Conservation (phyloP, 768 basidiomycete genomes). For the Boletus rubroflammeus region DNA sequence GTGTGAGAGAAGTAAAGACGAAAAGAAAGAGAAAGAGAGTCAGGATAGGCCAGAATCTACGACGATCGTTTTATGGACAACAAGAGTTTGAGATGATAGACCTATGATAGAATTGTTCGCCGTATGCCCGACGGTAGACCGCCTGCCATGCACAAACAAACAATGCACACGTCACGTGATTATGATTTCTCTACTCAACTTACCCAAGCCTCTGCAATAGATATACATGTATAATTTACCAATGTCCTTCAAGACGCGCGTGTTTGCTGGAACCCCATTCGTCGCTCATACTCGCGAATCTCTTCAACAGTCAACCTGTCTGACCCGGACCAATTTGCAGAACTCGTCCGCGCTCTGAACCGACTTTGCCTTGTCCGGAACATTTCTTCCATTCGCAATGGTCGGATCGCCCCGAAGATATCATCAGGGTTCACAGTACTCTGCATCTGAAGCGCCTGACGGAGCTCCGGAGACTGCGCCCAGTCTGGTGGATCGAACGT, state of each 20-base stretch:
- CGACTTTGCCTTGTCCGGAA: conserved; percentile 76
- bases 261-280: conserved; percentile 76
- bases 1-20: conserved; percentile 24
- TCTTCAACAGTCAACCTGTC: conserved; percentile 83
- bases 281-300: conserved; percentile 78
- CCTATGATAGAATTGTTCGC: conserved; percentile 23
- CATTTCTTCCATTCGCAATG: conserved; percentile 89
- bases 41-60: conserved; percentile 23
- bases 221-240: conserved; percentile 12
- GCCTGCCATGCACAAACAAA: conserved; percentile 24
- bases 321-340: conserved; percentile 95
- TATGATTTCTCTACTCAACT: neutral
- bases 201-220: neutral
- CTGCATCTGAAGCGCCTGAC: conserved; percentile 75
- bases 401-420: conserved; percentile 86
- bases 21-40: conserved; percentile 32
- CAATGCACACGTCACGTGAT: conserved; percentile 19
- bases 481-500: conserved; percentile 79
- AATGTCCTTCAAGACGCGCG: conserved; percentile 12
- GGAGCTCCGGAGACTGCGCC: conserved; percentile 89
- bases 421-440: conserved; percentile 87
- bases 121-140: conserved; percentile 14
- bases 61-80: conserved; percentile 34
- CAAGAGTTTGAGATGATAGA: conserved; percentile 26
- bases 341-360: conserved; percentile 88